phyloP scores from a whole-genome alignment of 768 basidiomycete genomes.

The Suillus fuscotomentosus region DNA sequence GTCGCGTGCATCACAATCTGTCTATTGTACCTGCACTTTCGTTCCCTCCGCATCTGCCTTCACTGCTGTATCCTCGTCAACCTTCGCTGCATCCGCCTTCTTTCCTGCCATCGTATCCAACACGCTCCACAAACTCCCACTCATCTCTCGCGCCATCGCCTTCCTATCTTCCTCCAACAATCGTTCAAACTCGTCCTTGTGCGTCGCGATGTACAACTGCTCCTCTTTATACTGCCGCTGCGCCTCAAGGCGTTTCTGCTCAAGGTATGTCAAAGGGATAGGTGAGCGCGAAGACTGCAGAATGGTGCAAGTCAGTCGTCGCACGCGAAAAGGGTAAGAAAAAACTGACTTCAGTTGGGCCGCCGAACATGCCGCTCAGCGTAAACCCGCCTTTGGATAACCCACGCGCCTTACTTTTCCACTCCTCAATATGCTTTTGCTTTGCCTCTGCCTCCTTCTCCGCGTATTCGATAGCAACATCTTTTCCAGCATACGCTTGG shows the following conservation, averaged over 20 bases:
- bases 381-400: constrained; percentile 41
- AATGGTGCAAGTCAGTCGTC: neutral
- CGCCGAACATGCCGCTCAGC: constrained; percentile 44
- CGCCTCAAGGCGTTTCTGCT: constrained; percentile 49
- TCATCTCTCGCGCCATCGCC: constrained; percentile 47
- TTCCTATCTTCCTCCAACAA: constrained; percentile 52
- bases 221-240: constrained; percentile 53
- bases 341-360: constrained; percentile 27
- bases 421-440: constrained; percentile 73
- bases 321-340: neutral
- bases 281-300: constrained; percentile 26
- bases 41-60: neutral
- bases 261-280: constrained; percentile 49
- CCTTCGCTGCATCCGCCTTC: constrained; percentile 14
- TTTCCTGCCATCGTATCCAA: constrained; percentile 23
- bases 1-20: neutral
- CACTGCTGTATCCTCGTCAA: neutral
- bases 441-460: constrained; percentile 86
- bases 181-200: constrained; percentile 51
- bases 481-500: constrained; percentile 80
- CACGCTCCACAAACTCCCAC: constrained; percentile 38
- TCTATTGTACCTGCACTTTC: constrained; percentile 4
- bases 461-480: constrained; percentile 87
- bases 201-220: constrained; percentile 47
- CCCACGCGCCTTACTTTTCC: constrained; percentile 53